Evolutionary conservation across 2,329 filamentous ascomycete genomes (phyloP).

Genomic region (Ophiostoma perfectum): DNA sequence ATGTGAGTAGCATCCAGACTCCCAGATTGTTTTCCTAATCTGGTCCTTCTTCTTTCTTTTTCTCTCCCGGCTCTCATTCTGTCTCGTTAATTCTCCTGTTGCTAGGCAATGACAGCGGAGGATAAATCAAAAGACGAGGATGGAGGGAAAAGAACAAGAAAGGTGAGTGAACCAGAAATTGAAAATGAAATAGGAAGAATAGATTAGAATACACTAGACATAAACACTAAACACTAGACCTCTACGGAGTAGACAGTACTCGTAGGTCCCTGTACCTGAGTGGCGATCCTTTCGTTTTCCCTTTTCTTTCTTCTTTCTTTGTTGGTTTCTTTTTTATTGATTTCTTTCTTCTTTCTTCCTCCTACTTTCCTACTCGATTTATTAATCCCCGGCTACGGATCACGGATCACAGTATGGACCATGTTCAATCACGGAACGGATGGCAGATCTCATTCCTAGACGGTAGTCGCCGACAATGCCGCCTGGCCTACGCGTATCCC

Average conservation of each 20-base stretch:
- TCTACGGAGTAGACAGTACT: not conserved
- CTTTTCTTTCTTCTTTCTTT: not conserved
- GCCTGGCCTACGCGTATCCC: not conserved
- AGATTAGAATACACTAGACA: not conserved
- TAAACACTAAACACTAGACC: not conserved
- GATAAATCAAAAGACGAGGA: not conserved
- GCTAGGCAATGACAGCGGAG: not conserved
- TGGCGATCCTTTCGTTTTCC: not conserved
- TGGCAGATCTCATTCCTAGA: not conserved
- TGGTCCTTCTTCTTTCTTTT: not conserved
- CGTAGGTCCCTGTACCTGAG: constrained; percentile 3
- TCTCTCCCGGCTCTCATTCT: not conserved
- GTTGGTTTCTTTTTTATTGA: not conserved
- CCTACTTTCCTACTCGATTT: not conserved
- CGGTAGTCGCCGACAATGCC: not conserved
- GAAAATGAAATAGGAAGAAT: not conserved
- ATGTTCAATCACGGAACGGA: not conserved
- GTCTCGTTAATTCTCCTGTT: constrained; percentile 4
- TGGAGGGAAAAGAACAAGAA: not conserved
- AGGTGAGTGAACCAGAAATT: not conserved
- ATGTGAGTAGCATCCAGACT: not conserved
- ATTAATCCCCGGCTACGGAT: not conserved
- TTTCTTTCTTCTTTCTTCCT: not conserved
- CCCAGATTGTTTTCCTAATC: not conserved
- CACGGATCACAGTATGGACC: not conserved